Base-by-base conservation (phyloP, 139 green algal species). In the Ettlia oleoabundans region DNA sequence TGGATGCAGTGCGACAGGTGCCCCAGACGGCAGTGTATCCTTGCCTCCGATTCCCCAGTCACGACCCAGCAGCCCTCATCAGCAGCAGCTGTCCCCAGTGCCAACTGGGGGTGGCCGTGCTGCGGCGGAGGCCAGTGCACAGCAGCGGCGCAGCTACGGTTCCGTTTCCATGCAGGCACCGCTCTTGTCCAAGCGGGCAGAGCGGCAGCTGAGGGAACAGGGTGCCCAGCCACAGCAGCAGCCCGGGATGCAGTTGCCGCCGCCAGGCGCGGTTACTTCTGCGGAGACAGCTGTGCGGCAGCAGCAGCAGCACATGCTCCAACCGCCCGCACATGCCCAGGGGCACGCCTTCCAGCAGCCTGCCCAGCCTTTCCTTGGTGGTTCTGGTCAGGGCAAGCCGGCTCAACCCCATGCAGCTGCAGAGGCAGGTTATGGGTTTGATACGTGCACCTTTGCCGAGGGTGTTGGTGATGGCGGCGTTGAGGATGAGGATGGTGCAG, bases 141-240 rank as follows among this genome's bases (percentile, higher is more conserved):
- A 68, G 52, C 73, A 80, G 53, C 73, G 73, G 53, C 73, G 73
- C 21, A 69, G 53, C 73, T 80, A 80, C 73, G 63, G 53, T 26
- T 33, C 24, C 1, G 35, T 22, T 1, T 22, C 37, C 0, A 24
- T 28, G 24, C 53, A 67, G 35, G 73, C 24, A 10, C 73, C 73
- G 35, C 53, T 80, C 52, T 53, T 80, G 24, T 80, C 73, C 26
- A 80, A 80, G 35, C 33, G 53, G 15, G 21, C 37, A 3, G 73
- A 80, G 38, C 33, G 75, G n/a, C 40, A 75, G 75, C 53, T 80
- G 55, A 47, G 67, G 13, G 67, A 84, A 40, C 76, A 74, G 62
- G 35, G 28, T 21, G n/a, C 55, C 5, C 1, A 26, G 58, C 24
- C 53, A 37, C 8, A n/a, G 73, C 51, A 63, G 38, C 35, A 80